phyloP scores from a whole-genome alignment of 1,139 yeast genomes.

The Hansenula anomala region DNA sequence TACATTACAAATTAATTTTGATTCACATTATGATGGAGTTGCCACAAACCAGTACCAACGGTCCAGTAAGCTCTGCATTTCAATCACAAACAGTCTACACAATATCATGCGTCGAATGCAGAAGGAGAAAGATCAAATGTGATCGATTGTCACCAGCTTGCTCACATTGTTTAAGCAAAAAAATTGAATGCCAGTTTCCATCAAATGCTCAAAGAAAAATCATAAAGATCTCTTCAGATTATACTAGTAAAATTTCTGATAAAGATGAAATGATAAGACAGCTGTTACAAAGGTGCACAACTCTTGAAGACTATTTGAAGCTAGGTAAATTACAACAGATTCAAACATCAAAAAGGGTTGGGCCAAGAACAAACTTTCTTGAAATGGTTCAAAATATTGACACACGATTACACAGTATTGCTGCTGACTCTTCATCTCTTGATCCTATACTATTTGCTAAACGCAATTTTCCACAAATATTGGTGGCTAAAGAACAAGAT shows the following conservation, averaged over 20 bases:
- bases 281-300: background rate
- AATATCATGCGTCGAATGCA: background rate
- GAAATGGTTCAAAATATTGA: constrained; percentile 1
- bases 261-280: constrained; percentile 1
- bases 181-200: background rate
- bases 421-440: background rate
- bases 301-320: constrained; percentile 1
- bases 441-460: background rate
- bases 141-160: constrained; percentile 1
- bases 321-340: background rate
- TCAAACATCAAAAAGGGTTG: background rate
- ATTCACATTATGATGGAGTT: no score
- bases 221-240: no score
- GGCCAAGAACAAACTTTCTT: background rate
- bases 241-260: no score
- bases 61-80: no score
- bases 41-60: no score
- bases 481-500: constrained; percentile 1
- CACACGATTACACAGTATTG: background rate
- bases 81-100: background rate
- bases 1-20: no score
- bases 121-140: constrained; percentile 1
- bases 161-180: background rate
- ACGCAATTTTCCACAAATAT: background rate
- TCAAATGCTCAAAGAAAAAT: background rate